Percentiles rank a stretch among this genome's conserved stretches.
Evolutionary conservation across 805 yeast genomes (phyloP).

Genomic region (Zygoascus tannicola): DNA sequence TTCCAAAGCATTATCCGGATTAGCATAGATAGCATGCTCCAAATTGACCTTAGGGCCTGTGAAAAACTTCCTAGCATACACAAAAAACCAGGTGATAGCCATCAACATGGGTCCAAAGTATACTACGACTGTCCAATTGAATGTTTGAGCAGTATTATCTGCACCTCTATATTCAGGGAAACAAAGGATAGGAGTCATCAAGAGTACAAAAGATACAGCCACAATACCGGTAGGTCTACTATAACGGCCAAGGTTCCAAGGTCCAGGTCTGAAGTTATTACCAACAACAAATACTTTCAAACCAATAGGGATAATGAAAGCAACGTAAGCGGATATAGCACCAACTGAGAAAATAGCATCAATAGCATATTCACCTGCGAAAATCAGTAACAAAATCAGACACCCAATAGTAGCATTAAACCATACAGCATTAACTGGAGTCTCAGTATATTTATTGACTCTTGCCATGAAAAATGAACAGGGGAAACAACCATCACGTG

Average conservation of each 20-base stretch:
- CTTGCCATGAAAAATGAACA: slow-evolving; percentile 39
- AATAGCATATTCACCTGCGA: slow-evolving; percentile 57
- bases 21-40: slow-evolving; percentile 26
- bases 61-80: slow-evolving; percentile 52
- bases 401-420: slow-evolving; percentile 47
- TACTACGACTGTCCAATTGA: slow-evolving; percentile 61
- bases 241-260: slow-evolving; percentile 53
- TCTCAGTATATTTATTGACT: slow-evolving; percentile 44
- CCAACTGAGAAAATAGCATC: slow-evolving; percentile 67
- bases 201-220: slow-evolving; percentile 40
- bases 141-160: slow-evolving; percentile 30
- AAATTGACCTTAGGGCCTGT: slow-evolving; percentile 51
- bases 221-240: slow-evolving; percentile 41
- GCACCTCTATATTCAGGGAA: slow-evolving; percentile 43
- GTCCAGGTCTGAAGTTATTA: slow-evolving; percentile 49
- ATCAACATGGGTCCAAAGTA: slow-evolving; percentile 51
- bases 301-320: slow-evolving; percentile 56
- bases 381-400: slow-evolving; percentile 45
- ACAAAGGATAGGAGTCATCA: slow-evolving; percentile 53
- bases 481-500: slow-evolving; percentile 63
- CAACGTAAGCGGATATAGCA: slow-evolving; percentile 58
- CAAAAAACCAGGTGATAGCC: slow-evolving; percentile 40
- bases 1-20: slow-evolving; percentile 3
- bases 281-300: slow-evolving; percentile 49
- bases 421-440: slow-evolving; percentile 57